Conservation (phyloP, 768 basidiomycete genomes). For the Galerina sulciceps region DNA sequence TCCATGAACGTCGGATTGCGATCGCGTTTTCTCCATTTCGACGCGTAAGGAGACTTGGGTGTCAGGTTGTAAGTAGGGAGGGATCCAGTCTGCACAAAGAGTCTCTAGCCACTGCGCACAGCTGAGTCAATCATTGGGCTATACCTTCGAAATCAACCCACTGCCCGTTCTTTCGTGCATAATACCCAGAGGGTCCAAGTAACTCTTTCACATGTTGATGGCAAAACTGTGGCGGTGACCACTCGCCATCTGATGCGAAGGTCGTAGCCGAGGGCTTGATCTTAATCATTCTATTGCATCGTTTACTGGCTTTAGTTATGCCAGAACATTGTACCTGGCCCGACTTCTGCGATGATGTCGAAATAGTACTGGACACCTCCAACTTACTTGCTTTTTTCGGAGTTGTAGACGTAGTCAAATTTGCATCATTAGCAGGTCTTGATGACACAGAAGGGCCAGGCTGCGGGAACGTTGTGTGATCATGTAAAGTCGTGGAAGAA, state of each 20-base stretch:
- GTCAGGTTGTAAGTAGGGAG: slow-evolving; percentile 59
- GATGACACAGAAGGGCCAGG: slow-evolving; percentile 15
- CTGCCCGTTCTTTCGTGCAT: slow-evolving; percentile 49
- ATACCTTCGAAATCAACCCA: slow-evolving; percentile 66
- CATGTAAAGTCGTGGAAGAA: slow-evolving; percentile 14
- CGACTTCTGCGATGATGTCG: slow-evolving; percentile 19
- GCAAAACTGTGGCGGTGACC: slow-evolving; percentile 56
- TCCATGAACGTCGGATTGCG: slow-evolving; percentile 64
- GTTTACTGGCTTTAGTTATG: slow-evolving; percentile 65
- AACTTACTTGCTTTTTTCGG: slow-evolving; percentile 15
- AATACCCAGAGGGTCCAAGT: slow-evolving; percentile 58
- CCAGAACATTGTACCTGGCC: slow-evolving; percentile 59
- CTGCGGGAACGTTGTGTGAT: background rate
- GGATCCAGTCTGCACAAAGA: slow-evolving; percentile 63
- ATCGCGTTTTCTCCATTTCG: slow-evolving; percentile 53
- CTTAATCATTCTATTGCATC: slow-evolving; percentile 65
- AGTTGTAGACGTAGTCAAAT: slow-evolving; percentile 19
- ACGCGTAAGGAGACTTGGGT: slow-evolving; percentile 59
- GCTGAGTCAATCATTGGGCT: slow-evolving; percentile 15
- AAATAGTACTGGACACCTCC: slow-evolving; percentile 5
- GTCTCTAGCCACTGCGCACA: slow-evolving; percentile 10
- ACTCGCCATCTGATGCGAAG: slow-evolving; percentile 29
- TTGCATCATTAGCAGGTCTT: slow-evolving; percentile 10
- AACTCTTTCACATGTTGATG: slow-evolving; percentile 66
- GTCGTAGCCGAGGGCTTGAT: slow-evolving; percentile 30